Base-by-base conservation (phyloP, 148 eudicot genomes). In the Tetragonia tetragonoides region DNA sequence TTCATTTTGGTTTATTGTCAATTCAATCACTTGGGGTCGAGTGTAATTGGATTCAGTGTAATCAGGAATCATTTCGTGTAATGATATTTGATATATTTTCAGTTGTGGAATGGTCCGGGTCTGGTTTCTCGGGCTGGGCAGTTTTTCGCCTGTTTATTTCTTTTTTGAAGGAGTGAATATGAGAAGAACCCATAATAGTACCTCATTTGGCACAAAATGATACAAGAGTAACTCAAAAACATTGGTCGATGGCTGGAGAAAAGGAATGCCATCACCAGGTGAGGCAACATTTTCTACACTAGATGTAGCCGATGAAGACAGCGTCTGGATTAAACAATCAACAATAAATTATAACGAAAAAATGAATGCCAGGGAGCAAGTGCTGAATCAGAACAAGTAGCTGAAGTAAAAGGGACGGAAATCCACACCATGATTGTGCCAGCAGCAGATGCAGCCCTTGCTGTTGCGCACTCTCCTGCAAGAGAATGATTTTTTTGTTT, bases 231-330 rank as follows among this genome's bases (percentile, higher is more conserved):
- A 62, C 39, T 10, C 67, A 46, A 53, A 37, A 39, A 64, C 39
- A 34, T 15, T 20, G 14, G 9, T 21, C 6, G 24, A 92, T 72
- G 92, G 97, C 83, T 95, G 97, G 81, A 92, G 88, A 83, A 92
- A 95, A 4, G 89, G 91, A 81, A 88, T 77, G 54, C 97, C 98
- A 49, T 88, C 86, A 64, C 96, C 98, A 46, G 93, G 87, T 72
- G 97, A 88, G 61, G 97, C 89, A 81, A 95, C 93, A 85, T 95
- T 97, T 87, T 95, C 98, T 38, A 91, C 90, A 68, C 91, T 95
- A 15, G 87, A 92, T 74, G 96, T 95, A 83, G 85, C 89, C 89
- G 87, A 82, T 11, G 97, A 86, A 44, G 97, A 95, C 39, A 95
- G 75, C 66, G 96, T 90, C 98, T 95, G 84, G 37, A 82, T 76